phyloP scores from a whole-genome alignment of 2,329 filamentous ascomycete species.

The Colletotrichum sp. region DNA sequence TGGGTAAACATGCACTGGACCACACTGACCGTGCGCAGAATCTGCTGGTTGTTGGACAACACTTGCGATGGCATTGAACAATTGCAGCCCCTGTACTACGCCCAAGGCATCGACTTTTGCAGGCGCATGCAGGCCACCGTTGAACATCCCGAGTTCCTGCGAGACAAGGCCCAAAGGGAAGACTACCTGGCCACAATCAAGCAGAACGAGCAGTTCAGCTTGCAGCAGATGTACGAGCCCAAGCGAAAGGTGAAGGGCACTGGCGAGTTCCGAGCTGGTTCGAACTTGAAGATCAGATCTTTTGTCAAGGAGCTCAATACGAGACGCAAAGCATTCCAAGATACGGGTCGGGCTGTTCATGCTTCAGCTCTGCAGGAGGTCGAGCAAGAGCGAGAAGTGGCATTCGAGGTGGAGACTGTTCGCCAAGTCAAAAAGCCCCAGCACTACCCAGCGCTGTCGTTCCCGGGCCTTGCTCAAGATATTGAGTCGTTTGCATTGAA shows the following conservation, averaged over 20 bases:
- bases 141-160: slow-evolving; percentile 46
- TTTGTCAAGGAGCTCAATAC: slow-evolving; percentile 37
- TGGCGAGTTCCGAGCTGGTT: slow-evolving; percentile 22
- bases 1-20: background rate
- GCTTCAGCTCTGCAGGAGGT: slow-evolving; percentile 64
- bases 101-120: slow-evolving; percentile 68
- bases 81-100: slow-evolving; percentile 60
- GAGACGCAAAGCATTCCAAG: slow-evolving; percentile 32
- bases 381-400: slow-evolving; percentile 64
- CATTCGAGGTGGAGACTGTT: slow-evolving; percentile 61
- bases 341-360: slow-evolving; percentile 47
- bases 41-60: slow-evolving; percentile 66
- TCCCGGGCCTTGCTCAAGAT: slow-evolving; percentile 51
- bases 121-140: slow-evolving; percentile 54
- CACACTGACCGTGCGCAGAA: background rate
- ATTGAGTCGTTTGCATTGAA: slow-evolving; percentile 50
- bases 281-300: slow-evolving; percentile 23
- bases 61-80: slow-evolving; percentile 66
- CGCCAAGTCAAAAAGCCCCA: slow-evolving; percentile 56
- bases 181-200: slow-evolving; percentile 45
- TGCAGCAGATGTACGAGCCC: slow-evolving; percentile 62
- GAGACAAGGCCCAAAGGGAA: slow-evolving; percentile 33
- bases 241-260: slow-evolving; percentile 20
- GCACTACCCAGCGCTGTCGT: slow-evolving; percentile 42
- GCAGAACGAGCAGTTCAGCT: slow-evolving; percentile 59